These are phyloP conservation scores for Paecilomyces variotii DNA, from an alignment of 2,329 filamentous ascomycete genomes.

Conservation along the genomic window DNA sequence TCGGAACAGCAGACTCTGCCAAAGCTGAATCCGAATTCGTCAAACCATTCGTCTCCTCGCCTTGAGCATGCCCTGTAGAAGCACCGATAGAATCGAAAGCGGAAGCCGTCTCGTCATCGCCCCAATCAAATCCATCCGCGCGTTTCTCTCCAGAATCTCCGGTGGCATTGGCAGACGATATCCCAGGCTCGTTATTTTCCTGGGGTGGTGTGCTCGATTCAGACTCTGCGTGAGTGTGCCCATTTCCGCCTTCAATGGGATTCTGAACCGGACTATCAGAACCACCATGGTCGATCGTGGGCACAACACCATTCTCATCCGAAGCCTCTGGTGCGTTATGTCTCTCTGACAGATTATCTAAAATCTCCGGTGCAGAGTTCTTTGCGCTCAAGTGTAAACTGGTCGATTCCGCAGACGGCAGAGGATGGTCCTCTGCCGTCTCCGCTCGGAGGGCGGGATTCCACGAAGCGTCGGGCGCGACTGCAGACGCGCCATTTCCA, in stretches of 20 bases:
- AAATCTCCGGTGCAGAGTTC: constrained; percentile 1
- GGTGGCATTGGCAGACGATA: neutral
- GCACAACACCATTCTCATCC: neutral
- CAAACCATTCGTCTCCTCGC: constrained; percentile 5
- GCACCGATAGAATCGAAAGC: neutral
- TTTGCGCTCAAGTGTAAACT: constrained; percentile 8
- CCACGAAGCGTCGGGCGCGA: constrained; percentile 36
- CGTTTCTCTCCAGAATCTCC: neutral
- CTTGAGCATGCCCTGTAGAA: constrained; percentile 6
- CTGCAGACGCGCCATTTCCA: constrained; percentile 5
- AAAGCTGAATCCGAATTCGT: constrained; percentile 12
- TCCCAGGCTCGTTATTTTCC: neutral
- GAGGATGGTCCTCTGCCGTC: constrained; percentile 22
- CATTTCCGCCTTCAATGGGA: neutral
- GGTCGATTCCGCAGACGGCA: constrained; percentile 10
- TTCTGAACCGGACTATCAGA: neutral
- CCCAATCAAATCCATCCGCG: neutral
- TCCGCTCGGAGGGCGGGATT: constrained; percentile 45
- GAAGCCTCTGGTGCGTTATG: neutral
- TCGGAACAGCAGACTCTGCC: neutral
- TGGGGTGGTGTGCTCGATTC: neutral
- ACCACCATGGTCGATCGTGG: neutral
- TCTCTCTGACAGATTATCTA: neutral
- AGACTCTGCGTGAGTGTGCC: neutral
- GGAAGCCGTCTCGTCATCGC: constrained; percentile 1